A percentile compares a stretch with the other conserved stretches of the same genome.
phyloP scores from a whole-genome alignment of 129 eudicot genomes.

The Flaveria trinervia region DNA sequence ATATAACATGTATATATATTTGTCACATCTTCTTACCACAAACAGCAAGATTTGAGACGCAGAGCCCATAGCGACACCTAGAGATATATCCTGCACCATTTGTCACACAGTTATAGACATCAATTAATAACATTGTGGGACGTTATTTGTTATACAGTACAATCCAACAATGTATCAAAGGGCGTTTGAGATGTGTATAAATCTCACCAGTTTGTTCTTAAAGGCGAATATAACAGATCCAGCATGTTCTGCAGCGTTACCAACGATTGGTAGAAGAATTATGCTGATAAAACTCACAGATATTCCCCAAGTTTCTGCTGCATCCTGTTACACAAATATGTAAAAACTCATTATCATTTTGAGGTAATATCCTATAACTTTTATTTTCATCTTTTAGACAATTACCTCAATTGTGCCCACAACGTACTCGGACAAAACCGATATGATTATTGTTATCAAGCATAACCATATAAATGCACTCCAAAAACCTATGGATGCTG shows the following conservation, averaged over 20 bases:
- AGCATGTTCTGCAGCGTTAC: slow-evolving; percentile 91
- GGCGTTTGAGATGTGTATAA: neutral
- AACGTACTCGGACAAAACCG: slow-evolving; percentile 76
- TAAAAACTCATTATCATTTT: neutral
- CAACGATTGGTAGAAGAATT: slow-evolving; percentile 79
- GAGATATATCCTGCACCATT: slow-evolving; percentile 51
- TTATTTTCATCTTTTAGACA: neutral
- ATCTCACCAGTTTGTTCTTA: slow-evolving; percentile 73
- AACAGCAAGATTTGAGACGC: slow-evolving; percentile 71
- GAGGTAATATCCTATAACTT: neutral
- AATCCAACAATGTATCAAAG: neutral
- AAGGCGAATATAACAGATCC: slow-evolving; percentile 86
- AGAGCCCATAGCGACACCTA: slow-evolving; percentile 82
- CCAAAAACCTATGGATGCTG: slow-evolving; percentile 62
- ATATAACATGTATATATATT: neutral
- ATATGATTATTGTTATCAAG: slow-evolving; percentile 62
- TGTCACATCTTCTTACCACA: slow-evolving; percentile 49
- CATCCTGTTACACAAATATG: slow-evolving; percentile 46
- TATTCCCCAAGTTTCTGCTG: slow-evolving; percentile 78
- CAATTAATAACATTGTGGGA: neutral
- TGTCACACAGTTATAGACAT: slow-evolving; percentile 15
- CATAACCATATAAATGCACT: slow-evolving; percentile 76
- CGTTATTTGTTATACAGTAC: neutral
- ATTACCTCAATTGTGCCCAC: slow-evolving; percentile 88
- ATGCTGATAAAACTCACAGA: slow-evolving; percentile 80